Evolutionary conservation across 768 basidiomycete species (phyloP), one percentile per base, ranked within the genome.

Genomic region (Amanita pseudoporphyria): DNA sequence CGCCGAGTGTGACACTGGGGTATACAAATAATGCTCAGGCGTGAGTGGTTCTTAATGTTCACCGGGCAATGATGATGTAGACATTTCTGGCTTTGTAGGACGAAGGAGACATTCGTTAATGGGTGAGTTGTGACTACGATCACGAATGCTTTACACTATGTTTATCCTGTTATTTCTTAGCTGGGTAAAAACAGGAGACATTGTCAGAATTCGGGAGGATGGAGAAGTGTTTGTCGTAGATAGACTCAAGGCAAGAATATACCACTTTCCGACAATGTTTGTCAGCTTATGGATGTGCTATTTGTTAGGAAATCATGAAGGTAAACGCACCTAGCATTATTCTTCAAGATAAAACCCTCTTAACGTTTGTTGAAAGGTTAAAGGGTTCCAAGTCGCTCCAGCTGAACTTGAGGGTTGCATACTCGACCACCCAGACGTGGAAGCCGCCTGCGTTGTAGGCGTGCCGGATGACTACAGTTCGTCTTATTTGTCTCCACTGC

Each of bases 321-420:
- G 67, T 66, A 13, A 49, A n/a, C 16, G 21, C 4, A 18, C 14
- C 6, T 16, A 14, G 35, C 35, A 19, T 30, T 3, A 10, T 7
- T 10, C 7, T 6, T 9, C 9, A 38, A 6, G 18, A 28, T 28
- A 4, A 28, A 28, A 28, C 7, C 26, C 26, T 37, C 21, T 19
- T 16, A 42, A 19, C 42, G 10, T 24, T 10, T n/a, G 14, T 37
- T 7, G 7, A 7, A 69, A 83, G 66, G 79, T 82, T 37, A 73
- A 66, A 57, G 84, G 85, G 2, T 82, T 81, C 59, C 84, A 87
- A 58, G 84, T 87, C 1, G 81, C 84, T 1, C 84, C 84, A 2
- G 82, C 84, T 3, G 83, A 84, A 54, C 67, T 85, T 7, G 84
- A 85, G 57, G 84, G 76, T 16, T 80, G 80, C 52, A 57, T 83